Evolutionary conservation across 495 filamentous ascomycete genomes (phyloP).

Genomic region (Sphaerosporella brunnea): DNA sequence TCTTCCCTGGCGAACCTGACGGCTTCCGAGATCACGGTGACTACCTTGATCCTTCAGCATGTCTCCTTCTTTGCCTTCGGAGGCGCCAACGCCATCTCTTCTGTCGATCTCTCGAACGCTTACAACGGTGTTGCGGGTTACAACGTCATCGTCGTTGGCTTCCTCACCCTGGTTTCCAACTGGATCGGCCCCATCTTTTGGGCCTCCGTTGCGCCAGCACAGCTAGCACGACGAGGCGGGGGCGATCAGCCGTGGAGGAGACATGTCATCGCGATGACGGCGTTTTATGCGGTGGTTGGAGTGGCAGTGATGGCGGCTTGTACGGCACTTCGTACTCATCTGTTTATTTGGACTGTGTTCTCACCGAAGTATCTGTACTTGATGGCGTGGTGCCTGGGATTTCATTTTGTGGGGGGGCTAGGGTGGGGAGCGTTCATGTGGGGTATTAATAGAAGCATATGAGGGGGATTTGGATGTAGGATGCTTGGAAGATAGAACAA

Average conservation of each 20-base stretch:
- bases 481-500: too few relatives aligned
- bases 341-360: constrained; percentile 99
- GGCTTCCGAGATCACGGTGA: constrained; percentile 40
- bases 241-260: constrained; percentile 23
- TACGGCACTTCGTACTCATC: constrained; percentile 61
- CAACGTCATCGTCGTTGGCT: constrained; percentile 47
- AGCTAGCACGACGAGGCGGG: neutral
- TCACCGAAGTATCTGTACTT: constrained; percentile 88
- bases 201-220: constrained; percentile 37
- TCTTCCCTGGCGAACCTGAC: constrained; percentile 34
- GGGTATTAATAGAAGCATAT: too few relatives aligned
- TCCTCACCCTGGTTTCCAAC: constrained; percentile 71
- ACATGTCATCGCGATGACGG: constrained; percentile 45
- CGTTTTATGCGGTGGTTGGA: constrained; percentile 42
- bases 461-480: too few relatives aligned
- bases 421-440: constrained; percentile 30
- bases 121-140: constrained; percentile 68
- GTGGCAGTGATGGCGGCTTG: constrained; percentile 77
- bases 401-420: constrained; percentile 56
- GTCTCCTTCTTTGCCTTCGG: constrained; percentile 79
- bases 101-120: constrained; percentile 62
- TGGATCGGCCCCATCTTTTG: constrained; percentile 90
- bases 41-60: constrained; percentile 51
- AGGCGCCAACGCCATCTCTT: constrained; percentile 81
- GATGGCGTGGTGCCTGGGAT: constrained; percentile 59